Evolutionary conservation across 2,329 filamentous ascomycete species (phyloP).

Genomic region (Fusarium sp.): DNA sequence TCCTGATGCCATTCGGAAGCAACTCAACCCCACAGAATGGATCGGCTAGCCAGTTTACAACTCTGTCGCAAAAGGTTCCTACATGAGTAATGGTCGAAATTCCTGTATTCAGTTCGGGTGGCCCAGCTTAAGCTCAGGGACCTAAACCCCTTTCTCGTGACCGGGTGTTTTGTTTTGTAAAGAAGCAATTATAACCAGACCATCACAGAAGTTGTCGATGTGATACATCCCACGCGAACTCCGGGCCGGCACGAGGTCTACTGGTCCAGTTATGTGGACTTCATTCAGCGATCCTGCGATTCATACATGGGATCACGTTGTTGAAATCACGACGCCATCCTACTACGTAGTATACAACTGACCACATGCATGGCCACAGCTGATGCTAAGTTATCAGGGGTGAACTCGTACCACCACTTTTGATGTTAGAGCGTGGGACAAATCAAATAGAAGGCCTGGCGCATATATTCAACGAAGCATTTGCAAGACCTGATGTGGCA

Average conservation of each 20-base stretch:
- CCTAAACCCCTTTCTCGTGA: not conserved
- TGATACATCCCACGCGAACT: constrained; percentile 8
- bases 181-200: not conserved
- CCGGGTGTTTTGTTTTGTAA: not conserved
- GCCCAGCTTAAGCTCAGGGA: not conserved
- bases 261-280: constrained; percentile 18
- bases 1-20: constrained; percentile 4
- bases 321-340: constrained; percentile 20
- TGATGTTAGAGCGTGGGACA: constrained; percentile 8
- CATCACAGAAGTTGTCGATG: not conserved
- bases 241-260: constrained; percentile 6
- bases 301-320: constrained; percentile 26
- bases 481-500: constrained; percentile 13
- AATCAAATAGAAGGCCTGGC: not conserved
- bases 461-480: not conserved
- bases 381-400: constrained; percentile 2
- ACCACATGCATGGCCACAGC: constrained; percentile 26
- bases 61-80: not conserved
- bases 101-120: not conserved
- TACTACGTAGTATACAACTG: constrained; percentile 30
- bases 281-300: constrained; percentile 2
- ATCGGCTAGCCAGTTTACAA: constrained; percentile 2
- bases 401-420: not conserved
- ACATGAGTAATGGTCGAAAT: not conserved
- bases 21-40: not conserved